phyloP scores from a whole-genome alignment of 208 protist genomes.

The Trypanosoma theileri region DNA sequence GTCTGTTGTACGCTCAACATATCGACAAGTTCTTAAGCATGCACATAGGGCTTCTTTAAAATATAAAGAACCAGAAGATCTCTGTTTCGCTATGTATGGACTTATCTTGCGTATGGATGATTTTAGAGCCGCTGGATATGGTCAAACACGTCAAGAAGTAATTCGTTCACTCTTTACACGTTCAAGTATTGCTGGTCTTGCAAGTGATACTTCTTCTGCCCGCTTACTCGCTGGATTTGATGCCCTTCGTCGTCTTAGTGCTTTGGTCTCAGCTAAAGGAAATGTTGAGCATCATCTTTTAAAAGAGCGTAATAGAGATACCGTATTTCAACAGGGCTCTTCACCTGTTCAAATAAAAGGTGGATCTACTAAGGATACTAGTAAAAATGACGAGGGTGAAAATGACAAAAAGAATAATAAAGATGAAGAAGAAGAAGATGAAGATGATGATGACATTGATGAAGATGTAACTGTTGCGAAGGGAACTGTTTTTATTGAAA shows the following conservation, averaged over 20 bases:
- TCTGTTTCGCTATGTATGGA: slow-evolving; percentile 76
- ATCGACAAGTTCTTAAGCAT: slow-evolving; percentile 71
- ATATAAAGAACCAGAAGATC: slow-evolving; percentile 55
- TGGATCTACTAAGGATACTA: neutral
- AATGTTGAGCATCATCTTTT: neutral
- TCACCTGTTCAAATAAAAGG: neutral
- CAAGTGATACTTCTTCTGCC: slow-evolving; percentile 36
- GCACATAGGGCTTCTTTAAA: slow-evolving; percentile 26
- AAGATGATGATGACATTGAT: slow-evolving; percentile 25
- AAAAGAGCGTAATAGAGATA: neutral
- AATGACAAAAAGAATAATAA: neutral
- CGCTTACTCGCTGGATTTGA: slow-evolving; percentile 67
- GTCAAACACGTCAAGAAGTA: slow-evolving; percentile 39
- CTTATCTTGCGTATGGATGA: slow-evolving; percentile 52
- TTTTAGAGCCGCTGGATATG: slow-evolving; percentile 72
- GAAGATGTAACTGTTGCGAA: slow-evolving; percentile 38
- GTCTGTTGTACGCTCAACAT: slow-evolving; percentile 63
- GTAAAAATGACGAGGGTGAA: neutral
- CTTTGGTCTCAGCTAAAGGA: slow-evolving; percentile 20
- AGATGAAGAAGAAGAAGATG: neutral
- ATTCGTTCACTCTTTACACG: slow-evolving; percentile 62
- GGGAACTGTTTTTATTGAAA: slow-evolving; percentile 66
- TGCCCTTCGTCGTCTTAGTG: slow-evolving; percentile 51
- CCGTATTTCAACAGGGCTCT: neutral
- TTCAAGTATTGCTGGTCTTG: slow-evolving; percentile 38